Base-by-base conservation (phyloP, 2,329 filamentous ascomycete species). In the Colletotrichum cuscutae region DNA sequence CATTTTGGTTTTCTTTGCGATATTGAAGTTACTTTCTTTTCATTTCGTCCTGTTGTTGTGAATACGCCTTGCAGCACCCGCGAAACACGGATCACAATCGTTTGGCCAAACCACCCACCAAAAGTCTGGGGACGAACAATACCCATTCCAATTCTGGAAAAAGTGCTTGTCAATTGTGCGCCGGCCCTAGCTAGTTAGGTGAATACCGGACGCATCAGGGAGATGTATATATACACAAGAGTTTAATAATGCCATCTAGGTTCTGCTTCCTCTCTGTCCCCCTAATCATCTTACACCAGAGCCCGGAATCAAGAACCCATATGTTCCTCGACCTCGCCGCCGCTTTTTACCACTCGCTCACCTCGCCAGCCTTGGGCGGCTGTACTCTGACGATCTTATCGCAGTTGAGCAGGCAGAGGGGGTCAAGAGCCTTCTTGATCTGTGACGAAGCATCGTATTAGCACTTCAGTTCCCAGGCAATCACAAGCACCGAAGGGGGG, bases 351-450 rank as follows among this genome's bases (percentile, higher is more conserved):
- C 86, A 87, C 77, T 84, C 81, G 4, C 81, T 70, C 19, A 87
- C 77, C 82, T 87, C 85, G 19, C 85, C 87, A 0, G 83, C 77
- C 77, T 85, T 85, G 24, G 88, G 87, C 76, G 84, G 85, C 81
- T 92, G 85, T 77, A 92, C 85, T 69, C 91, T 87, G 13, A 93
- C 82, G 26, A 93, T 87, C 84, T 93, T 93, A 84, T 93, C 91
- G 77, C 88, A 90, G 83, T 93, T 93, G 65, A 92, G 86, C 66
- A 93, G 81, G 76, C 89, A 92, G 37, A 95, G 84, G 3, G 94
- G 94, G 81, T 97, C 94, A 75, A 95, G 93, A 0, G 94, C 92
- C 77, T 91, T 87, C 85, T 97, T 97, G 80, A 96, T 90, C 91
- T 94, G 75, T 94, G 75, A 74, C 1, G 54, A 3, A 5, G 32